phyloP scores from a whole-genome alignment of 2,329 filamentous ascomycete genomes.

The Pezicula radicicola region DNA sequence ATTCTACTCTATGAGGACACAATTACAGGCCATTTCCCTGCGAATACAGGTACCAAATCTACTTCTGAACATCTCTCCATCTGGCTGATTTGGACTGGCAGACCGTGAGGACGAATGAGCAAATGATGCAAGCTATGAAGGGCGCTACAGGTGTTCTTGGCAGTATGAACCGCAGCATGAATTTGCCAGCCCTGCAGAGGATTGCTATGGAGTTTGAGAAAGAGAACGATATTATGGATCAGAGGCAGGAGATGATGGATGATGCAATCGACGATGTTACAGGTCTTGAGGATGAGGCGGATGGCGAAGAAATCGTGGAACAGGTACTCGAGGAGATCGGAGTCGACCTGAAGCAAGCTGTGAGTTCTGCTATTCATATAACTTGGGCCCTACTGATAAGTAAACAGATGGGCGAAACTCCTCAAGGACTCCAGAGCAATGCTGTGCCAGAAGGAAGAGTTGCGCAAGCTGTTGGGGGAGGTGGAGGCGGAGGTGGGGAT shows the following conservation, averaged over 20 bases:
- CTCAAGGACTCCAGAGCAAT: constrained; percentile 74
- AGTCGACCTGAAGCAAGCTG: constrained; percentile 84
- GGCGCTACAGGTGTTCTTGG: constrained; percentile 89
- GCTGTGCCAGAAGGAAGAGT: constrained; percentile 72
- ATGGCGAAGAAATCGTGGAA: constrained; percentile 94
- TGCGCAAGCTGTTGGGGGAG: constrained; percentile 80
- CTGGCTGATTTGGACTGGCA: constrained; percentile 33
- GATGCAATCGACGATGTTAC: constrained; percentile 97
- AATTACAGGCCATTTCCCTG: constrained; percentile 92
- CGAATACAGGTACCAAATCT: constrained; percentile 72
- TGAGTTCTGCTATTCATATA: constrained; percentile 46
- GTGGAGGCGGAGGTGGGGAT: constrained; percentile 46
- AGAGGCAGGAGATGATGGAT: constrained; percentile 99
- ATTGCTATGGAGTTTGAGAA: constrained; percentile 99
- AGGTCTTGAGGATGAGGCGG: constrained; percentile 84
- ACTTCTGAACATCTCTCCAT: neutral
- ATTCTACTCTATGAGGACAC: constrained; percentile 97
- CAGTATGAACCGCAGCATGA: constrained; percentile 98
- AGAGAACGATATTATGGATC: constrained; percentile 99
- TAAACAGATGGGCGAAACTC: constrained; percentile 82
- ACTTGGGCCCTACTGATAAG: constrained; percentile 9
- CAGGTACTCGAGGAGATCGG: constrained; percentile 97
- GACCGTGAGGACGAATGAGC: constrained; percentile 97
- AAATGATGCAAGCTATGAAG: constrained; percentile 99
- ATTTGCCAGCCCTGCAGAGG: constrained; percentile 87